Conservation (phyloP, 345 rosid species). For the Syzygium oleosum region DNA sequence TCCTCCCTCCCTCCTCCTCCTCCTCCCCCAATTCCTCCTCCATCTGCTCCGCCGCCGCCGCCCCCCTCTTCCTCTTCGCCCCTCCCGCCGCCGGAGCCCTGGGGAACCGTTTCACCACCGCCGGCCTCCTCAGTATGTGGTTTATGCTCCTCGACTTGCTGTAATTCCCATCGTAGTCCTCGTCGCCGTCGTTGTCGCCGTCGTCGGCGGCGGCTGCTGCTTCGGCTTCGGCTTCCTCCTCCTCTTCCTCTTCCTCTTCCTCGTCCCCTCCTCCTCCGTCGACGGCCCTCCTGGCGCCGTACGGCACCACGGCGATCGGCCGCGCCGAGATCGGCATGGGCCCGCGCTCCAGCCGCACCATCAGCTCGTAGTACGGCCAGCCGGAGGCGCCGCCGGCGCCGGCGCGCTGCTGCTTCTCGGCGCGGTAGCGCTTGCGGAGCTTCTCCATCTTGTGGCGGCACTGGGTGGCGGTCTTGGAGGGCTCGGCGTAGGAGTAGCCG, state of each 20-base stretch:
- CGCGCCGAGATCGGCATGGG: conserved; percentile 52
- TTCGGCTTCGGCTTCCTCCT: conserved; percentile 8
- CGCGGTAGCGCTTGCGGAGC: conserved; percentile 58
- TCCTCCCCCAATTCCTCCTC: not conserved
- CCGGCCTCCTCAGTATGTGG: conserved; percentile 44
- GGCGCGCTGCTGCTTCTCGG: conserved; percentile 28
- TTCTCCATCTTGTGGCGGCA: conserved; percentile 91
- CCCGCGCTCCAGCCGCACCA: conserved; percentile 65
- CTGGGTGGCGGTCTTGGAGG: conserved; percentile 45
- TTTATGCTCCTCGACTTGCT: conserved; percentile 56
- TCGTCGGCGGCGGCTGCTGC: conserved; percentile 14
- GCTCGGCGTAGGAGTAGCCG: conserved; percentile 34
- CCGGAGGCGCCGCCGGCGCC: conserved; percentile 11
- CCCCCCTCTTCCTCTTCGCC: not conserved
- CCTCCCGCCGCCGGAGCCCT: conserved; percentile 5
- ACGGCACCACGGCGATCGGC: conserved; percentile 30
- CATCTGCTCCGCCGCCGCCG: conserved; percentile 14
- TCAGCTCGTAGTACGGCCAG: conserved; percentile 60
- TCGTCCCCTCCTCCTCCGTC: not conserved
- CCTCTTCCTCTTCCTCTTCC: conserved; percentile 9
- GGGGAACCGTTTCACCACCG: conserved; percentile 42
- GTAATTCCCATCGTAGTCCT: conserved; percentile 20
- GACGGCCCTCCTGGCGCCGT: conserved; percentile 1
- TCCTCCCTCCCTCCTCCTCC: not conserved
- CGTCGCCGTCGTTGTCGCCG: conserved; percentile 19